A percentile compares a stretch with the other conserved stretches of the same genome.
Evolutionary conservation across 129 eudicot genomes (phyloP).

Genomic region (Pittosporum tobira): DNA sequence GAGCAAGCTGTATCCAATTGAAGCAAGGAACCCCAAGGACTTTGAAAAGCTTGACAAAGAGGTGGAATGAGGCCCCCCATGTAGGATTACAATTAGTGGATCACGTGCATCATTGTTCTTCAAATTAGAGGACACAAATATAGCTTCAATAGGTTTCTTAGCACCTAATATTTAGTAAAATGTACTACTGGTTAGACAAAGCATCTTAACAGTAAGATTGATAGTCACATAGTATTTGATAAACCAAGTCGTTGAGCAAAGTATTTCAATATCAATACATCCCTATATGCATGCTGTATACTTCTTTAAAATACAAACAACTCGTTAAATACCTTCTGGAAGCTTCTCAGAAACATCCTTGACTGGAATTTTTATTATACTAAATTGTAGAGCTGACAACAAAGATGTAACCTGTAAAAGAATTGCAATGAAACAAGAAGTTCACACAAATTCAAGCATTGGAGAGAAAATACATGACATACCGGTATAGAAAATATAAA

Average conservation of each 20-base stretch:
- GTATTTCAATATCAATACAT: no score
- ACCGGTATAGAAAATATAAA: no score
- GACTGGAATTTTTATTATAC: conserved; percentile 67
- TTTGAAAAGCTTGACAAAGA: conserved; percentile 64
- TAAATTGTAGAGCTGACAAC: conserved; percentile 50
- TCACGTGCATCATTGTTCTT: conserved; percentile 33
- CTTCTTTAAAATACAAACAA: neutral
- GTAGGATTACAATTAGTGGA: conserved; percentile 82
- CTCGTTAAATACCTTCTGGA: conserved; percentile 40
- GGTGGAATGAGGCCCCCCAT: conserved; percentile 83
- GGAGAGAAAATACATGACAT: neutral
- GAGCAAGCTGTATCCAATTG: conserved; percentile 78
- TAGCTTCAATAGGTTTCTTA: conserved; percentile 71
- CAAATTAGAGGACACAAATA: conserved; percentile 65
- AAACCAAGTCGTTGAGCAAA: no score
- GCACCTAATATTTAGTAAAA: conserved; percentile 41
- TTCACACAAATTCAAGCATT: neutral
- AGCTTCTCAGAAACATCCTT: conserved; percentile 34
- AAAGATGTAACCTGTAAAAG: conserved; percentile 52
- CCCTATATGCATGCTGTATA: conserved; percentile 1
- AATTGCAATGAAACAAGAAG: neutral
- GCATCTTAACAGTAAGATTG: conserved; percentile 7
- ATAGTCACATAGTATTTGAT: no score
- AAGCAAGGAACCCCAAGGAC: conserved; percentile 63
- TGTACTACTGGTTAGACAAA: conserved; percentile 7